Conservation (phyloP, 83 land plant species). For the Isoetes engelmannii region DNA sequence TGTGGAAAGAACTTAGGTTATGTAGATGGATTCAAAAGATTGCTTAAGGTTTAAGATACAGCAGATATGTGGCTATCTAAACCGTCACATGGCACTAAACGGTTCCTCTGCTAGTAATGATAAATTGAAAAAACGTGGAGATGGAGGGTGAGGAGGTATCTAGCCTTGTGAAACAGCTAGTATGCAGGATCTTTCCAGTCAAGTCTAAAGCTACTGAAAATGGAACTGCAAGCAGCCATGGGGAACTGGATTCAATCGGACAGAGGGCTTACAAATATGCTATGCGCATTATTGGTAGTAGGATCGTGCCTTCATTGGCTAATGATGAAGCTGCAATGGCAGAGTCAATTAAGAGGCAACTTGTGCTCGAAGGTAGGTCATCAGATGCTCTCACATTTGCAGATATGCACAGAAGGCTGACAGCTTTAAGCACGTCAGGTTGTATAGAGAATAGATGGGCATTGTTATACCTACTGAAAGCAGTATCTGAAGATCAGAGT, state of each 20-base stretch:
- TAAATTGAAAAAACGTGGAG: neutral
- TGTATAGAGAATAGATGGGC: conserved; percentile 76
- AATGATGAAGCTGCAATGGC: conserved; percentile 83
- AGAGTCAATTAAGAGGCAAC: conserved; percentile 85
- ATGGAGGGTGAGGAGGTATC: conserved; percentile 64
- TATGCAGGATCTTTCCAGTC: conserved; percentile 49
- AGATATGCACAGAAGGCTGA: conserved; percentile 63
- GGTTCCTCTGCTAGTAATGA: too few relatives aligned
- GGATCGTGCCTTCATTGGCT: conserved; percentile 63
- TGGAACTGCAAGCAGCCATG: conserved; percentile 17
- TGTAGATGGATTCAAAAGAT: too few relatives aligned
- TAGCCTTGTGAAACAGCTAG: conserved; percentile 76
- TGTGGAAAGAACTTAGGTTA: too few relatives aligned
- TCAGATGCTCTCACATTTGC: conserved; percentile 87
- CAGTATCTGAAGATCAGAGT: conserved; percentile 53
- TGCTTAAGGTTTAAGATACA: too few relatives aligned
- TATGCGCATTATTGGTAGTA: conserved; percentile 66
- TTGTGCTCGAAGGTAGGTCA: conserved; percentile 69
- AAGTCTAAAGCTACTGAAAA: conserved; percentile 9
- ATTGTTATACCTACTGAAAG: conserved; percentile 67
- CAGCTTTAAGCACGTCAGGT: conserved; percentile 52
- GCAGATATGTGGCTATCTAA: too few relatives aligned
- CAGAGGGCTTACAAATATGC: conserved; percentile 59
- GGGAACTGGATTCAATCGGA: conserved; percentile 22
- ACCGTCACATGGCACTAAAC: too few relatives aligned